Conservation (phyloP, 371 early-diverging fungal species). For the Dipsacomyces acuminosporus region DNA sequence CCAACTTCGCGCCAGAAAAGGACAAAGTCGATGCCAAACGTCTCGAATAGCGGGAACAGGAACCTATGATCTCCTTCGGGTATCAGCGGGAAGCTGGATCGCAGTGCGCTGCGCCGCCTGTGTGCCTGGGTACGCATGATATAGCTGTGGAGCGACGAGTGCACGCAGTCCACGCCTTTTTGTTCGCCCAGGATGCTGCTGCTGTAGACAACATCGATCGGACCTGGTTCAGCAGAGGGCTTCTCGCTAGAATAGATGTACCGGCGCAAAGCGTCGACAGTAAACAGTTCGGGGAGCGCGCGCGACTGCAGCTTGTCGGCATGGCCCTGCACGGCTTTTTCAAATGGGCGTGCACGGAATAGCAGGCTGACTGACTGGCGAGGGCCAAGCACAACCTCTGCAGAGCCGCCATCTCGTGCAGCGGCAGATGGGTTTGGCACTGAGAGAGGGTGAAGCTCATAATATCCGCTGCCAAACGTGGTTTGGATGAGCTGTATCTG, state of each 20-base stretch:
- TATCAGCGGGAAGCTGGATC: constrained; percentile 60
- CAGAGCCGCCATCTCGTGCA: not conserved
- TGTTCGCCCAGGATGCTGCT: constrained; percentile 9
- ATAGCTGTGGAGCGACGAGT: constrained; percentile 56
- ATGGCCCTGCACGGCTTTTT: not conserved
- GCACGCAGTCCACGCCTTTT: constrained; percentile 35
- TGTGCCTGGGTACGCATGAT: constrained; percentile 64
- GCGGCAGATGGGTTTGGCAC: constrained; percentile 48
- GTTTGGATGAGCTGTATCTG: constrained; percentile 33
- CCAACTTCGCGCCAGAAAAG: constrained; percentile 74
- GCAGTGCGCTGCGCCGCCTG: constrained; percentile 62
- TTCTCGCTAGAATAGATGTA: constrained; percentile 30
- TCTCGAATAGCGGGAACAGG: constrained; percentile 71
- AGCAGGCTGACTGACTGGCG: constrained; percentile 22
- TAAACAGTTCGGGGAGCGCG: constrained; percentile 27
- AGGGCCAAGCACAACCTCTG: constrained; percentile 11
- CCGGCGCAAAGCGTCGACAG: constrained; percentile 31
- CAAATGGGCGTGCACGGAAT: constrained; percentile 12
- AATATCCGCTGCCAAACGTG: constrained; percentile 22
- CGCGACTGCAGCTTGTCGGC: not conserved
- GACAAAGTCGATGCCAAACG: constrained; percentile 80
- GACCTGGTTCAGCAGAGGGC: constrained; percentile 14
- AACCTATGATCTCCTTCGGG: constrained; percentile 48
- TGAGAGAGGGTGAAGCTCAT: constrained; percentile 51
- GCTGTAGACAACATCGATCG: constrained; percentile 36